Conservation (phyloP, 2,329 filamentous ascomycete genomes). For the Apiospora arundinis region DNA sequence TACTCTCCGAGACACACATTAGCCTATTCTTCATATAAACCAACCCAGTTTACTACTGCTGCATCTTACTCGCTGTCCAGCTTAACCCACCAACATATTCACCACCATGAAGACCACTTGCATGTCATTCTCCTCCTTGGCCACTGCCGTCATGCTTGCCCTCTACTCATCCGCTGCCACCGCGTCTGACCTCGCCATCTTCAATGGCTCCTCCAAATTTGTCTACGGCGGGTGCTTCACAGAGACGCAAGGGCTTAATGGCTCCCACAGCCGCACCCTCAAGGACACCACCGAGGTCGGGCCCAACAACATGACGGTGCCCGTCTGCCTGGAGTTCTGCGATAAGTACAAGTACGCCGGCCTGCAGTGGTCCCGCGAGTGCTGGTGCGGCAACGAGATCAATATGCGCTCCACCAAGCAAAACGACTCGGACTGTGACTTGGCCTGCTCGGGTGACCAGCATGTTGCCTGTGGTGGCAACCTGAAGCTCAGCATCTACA, state of each 20-base stretch:
- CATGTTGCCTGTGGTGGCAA: constrained; percentile 60
- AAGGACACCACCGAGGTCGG: constrained; percentile 48
- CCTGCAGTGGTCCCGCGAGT: constrained; percentile 62
- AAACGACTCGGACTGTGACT: constrained; percentile 54
- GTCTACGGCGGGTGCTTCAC: constrained; percentile 64
- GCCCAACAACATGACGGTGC: constrained; percentile 55
- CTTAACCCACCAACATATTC: neutral
- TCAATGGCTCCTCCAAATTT: constrained; percentile 47
- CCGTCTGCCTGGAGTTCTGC: constrained; percentile 59
- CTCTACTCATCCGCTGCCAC: constrained; percentile 1
- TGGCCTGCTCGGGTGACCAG: constrained; percentile 60
- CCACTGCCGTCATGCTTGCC: neutral
- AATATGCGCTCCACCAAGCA: constrained; percentile 53
- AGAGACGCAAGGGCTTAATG: constrained; percentile 56
- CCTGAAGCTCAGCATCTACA: constrained; percentile 55
- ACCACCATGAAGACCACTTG: neutral
- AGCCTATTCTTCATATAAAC: neutral
- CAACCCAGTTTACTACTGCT: neutral
- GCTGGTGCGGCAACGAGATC: constrained; percentile 63
- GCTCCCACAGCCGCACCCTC: constrained; percentile 53
- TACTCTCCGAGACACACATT: neutral
- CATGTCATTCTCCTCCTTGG: too few relatives aligned
- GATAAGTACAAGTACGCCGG: constrained; percentile 56
- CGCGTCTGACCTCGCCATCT: constrained; percentile 35
- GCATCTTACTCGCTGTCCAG: neutral